Base-by-base conservation (phyloP, 768 basidiomycete species). In the Cubamyces lactineus region DNA sequence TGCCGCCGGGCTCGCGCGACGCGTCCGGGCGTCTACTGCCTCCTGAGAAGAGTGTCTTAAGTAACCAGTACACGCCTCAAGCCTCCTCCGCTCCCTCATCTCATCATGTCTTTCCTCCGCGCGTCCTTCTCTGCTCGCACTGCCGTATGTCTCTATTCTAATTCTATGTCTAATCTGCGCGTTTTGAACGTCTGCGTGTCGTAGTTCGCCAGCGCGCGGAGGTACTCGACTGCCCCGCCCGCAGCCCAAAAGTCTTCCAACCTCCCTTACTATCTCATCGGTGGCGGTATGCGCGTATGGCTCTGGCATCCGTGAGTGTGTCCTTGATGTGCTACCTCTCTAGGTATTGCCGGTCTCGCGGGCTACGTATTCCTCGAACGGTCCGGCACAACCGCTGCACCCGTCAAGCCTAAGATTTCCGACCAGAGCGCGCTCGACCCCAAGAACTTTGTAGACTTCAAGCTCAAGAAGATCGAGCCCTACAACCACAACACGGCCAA, bases 401-500 rank as follows among this genome's bases (percentile, higher is more conserved):
- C 68, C 50, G 67, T 73, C 15, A 62, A 65, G 48, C 70, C 75
- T 48, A 66, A 68, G 48, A 64, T 64, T 39, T 64, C 82, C 63
- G 78, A 84, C 71, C 87, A 85, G 71, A 89, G 87, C 66, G 85
- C 88, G 13, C 82, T 94, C 24, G 88, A 91, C 71, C 84, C 91
- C 8, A 77, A 91, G 60, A 85, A 87, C 65, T 93, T 88, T 70
- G 75, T 86, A 52, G 86, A 92, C 72, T 89, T 97, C 76, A 87
- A 86, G 72, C 85, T 98, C 69, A 90, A 90, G 74, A 85, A 86
- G 70, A 74, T 93, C 62, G 77, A 86, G 62, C 88, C 88, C 0
- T 97, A 96, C 82, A 98, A 97, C 84, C 90, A 98, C 83, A 97
- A 98, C 77, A 90, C 94, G 15, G 80, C 92, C 34, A 85, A 83